A percentile compares a stretch with the other conserved stretches of the same genome.
Conservation (phyloP, 164 flowering plant species). For the Stephania japonica region DNA sequence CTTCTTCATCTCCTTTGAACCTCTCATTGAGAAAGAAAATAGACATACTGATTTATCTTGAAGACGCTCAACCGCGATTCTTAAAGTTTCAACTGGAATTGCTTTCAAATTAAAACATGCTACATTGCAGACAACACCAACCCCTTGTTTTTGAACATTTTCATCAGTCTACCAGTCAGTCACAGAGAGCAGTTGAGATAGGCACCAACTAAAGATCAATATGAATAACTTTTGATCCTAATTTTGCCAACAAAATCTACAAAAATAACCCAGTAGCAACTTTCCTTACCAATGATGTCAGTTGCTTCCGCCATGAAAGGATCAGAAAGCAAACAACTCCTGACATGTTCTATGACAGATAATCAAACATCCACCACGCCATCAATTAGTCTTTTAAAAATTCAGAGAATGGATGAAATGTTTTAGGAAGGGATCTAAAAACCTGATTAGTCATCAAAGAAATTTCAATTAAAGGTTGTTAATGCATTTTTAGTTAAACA, state of each 20-base stretch:
- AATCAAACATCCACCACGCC: conserved; percentile 75
- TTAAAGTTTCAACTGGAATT: conserved; percentile 59
- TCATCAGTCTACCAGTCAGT: conserved; percentile 95
- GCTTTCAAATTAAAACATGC: conserved; percentile 47
- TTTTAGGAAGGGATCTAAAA: no score
- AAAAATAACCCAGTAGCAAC: conserved; percentile 5
- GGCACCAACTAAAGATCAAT: conserved; percentile 20
- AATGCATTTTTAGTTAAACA: no score
- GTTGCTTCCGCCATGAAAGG: conserved; percentile 70
- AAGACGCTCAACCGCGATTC: conserved; percentile 85
- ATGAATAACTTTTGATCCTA: neutral
- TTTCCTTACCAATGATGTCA: conserved; percentile 62
- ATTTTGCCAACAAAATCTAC: neutral
- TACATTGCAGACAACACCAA: conserved; percentile 74
- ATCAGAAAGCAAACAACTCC: conserved; percentile 62
- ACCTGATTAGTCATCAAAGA: no score
- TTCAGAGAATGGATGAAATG: conserved; percentile 75
- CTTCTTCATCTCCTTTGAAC: no score
- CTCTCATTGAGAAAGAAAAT: neutral
- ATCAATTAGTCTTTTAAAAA: conserved; percentile 88
- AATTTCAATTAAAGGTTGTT: no score
- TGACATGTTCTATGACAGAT: conserved; percentile 71
- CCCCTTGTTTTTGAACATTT: conserved; percentile 86
- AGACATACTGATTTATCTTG: conserved; percentile 85
- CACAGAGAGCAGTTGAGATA: conserved; percentile 74